Percentiles rank a stretch among this genome's conserved stretches.
Evolutionary conservation across 2,329 filamentous ascomycete species (phyloP).

Genomic region (Penicillium corylophilum): DNA sequence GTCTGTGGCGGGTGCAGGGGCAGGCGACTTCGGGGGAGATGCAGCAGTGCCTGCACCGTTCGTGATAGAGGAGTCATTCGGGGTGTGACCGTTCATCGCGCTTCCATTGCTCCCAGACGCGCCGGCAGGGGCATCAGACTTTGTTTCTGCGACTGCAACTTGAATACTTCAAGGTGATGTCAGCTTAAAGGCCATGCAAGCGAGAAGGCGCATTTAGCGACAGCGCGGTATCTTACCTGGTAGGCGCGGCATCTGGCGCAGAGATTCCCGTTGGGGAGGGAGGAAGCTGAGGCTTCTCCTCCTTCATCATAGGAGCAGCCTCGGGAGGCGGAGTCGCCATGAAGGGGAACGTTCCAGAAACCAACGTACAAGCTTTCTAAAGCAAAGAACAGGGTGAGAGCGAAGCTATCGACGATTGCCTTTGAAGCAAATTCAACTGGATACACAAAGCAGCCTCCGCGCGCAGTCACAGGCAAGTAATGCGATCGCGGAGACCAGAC

Average conservation of each 20-base stretch:
- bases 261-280: conserved; percentile 35
- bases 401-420: conserved; percentile 24
- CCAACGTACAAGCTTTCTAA: conserved; percentile 18
- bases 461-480: conserved; percentile 33
- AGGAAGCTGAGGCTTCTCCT: conserved; percentile 43
- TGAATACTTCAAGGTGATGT: conserved; percentile 22
- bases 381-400: conserved; percentile 17
- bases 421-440: conserved; percentile 32
- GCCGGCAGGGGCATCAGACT: conserved; percentile 20
- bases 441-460: conserved; percentile 29
- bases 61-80: conserved; percentile 20
- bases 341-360: conserved; percentile 22
- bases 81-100: conserved; percentile 32
- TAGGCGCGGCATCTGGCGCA: conserved; percentile 26
- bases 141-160: conserved; percentile 25
- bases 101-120: conserved; percentile 15
- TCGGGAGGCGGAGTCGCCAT: conserved; percentile 48
- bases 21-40: conserved; percentile 33
- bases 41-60: conserved; percentile 31
- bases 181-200: conserved; percentile 5
- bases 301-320: conserved; percentile 37
- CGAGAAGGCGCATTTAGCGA: background rate
- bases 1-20: conserved; percentile 12
- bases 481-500: conserved; percentile 23
- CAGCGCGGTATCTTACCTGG: conserved; percentile 29